Conservation (phyloP, 2,329 filamentous ascomycete genomes). For the Fusarium nodosum region DNA sequence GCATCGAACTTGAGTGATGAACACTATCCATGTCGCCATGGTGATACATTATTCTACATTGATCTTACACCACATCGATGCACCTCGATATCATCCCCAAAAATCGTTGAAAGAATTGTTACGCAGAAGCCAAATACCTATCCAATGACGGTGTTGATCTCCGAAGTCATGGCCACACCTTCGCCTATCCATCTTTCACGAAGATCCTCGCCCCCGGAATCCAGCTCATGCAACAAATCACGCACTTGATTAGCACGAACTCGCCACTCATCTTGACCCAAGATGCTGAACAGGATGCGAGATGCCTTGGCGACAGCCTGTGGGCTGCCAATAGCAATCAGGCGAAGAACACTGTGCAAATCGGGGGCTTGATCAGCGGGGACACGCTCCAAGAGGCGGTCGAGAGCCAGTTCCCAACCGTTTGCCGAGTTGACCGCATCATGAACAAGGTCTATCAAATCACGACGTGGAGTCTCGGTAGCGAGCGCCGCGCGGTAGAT, state of each 20-base stretch:
- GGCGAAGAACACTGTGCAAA: constrained; percentile 51
- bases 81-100: neutral
- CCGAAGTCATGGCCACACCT: constrained; percentile 4
- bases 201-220: constrained; percentile 30
- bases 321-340: constrained; percentile 52
- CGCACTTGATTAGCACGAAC: constrained; percentile 47
- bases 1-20: neutral
- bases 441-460: constrained; percentile 48
- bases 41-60: constrained; percentile 23
- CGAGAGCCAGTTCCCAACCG: constrained; percentile 33
- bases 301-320: constrained; percentile 51
- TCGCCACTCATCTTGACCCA: constrained; percentile 56
- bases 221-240: constrained; percentile 39
- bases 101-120: neutral
- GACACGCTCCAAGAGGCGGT: constrained; percentile 35
- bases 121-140: neutral
- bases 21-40: neutral
- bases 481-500: constrained; percentile 50
- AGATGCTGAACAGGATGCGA: constrained; percentile 52
- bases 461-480: constrained; percentile 15
- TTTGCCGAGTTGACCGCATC: constrained; percentile 36
- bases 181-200: constrained; percentile 36
- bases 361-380: constrained; percentile 35
- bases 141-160: neutral
- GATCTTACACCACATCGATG: constrained; percentile 23